Evolutionary conservation across 75 land plant genomes (phyloP).

Genomic region (Cryptomeria japonica): DNA sequence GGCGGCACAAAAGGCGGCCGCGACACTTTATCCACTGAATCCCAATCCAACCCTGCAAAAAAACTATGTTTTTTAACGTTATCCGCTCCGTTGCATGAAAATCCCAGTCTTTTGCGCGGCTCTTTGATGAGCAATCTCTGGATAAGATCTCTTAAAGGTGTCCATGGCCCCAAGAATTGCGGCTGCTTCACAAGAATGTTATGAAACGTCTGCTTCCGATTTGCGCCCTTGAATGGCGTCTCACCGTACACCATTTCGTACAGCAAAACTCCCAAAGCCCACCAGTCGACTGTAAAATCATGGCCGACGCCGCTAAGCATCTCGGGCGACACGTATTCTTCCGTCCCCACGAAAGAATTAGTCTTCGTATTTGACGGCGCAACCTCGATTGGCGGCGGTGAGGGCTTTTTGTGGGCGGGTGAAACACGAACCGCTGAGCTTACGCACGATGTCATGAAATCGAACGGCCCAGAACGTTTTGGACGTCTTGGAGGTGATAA

Average conservation of each 20-base stretch:
- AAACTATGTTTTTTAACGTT: constrained; percentile 75
- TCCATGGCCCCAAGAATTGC: constrained; percentile 51
- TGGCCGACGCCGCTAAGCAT: constrained; percentile 76
- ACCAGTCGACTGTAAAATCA: constrained; percentile 86
- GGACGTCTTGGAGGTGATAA: too few relatives aligned
- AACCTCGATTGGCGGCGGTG: too few relatives aligned
- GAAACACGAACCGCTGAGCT: neutral
- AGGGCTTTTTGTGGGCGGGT: too few relatives aligned
- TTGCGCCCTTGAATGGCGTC: constrained; percentile 74
- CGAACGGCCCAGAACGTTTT: too few relatives aligned
- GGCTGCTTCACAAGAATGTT: constrained; percentile 52
- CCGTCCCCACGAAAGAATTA: constrained; percentile 82
- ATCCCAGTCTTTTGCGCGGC: constrained; percentile 54
- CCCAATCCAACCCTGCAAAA: constrained; percentile 69
- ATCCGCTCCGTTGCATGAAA: constrained; percentile 41
- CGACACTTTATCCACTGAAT: constrained; percentile 46
- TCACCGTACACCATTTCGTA: constrained; percentile 76
- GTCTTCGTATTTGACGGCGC: neutral
- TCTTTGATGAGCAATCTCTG: constrained; percentile 62
- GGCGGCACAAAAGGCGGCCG: constrained; percentile 54
- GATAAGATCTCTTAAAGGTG: constrained; percentile 56
- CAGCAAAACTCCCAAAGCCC: constrained; percentile 80
- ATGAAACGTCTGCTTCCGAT: constrained; percentile 74
- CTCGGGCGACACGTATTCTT: constrained; percentile 91
- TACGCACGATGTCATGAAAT: too few relatives aligned